Conservation (phyloP, 345 rosid genomes). For the Conringia planisiliqua region DNA sequence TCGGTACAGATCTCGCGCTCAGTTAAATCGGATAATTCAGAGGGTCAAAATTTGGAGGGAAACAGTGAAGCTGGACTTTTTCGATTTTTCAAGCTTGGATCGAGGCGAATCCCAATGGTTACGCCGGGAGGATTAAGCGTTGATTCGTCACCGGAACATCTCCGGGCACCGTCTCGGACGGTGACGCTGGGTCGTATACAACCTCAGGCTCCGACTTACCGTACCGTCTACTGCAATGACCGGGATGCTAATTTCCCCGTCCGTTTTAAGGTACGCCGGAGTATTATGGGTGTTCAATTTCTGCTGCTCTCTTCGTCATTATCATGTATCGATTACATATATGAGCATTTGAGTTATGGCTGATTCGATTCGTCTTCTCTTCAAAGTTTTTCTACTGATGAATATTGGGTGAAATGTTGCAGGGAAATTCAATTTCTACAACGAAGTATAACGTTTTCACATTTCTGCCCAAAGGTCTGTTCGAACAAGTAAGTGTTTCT, state of each 20-base stretch:
- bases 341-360: not conserved
- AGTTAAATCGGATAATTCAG: not conserved
- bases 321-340: not conserved
- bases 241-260: slow-evolving; percentile 76
- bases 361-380: not conserved
- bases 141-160: slow-evolving; percentile 33
- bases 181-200: slow-evolving; percentile 81
- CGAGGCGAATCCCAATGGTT: slow-evolving; percentile 16
- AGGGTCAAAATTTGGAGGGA: not conserved
- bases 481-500: slow-evolving; percentile 69
- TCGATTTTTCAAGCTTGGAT: not conserved
- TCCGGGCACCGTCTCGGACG: slow-evolving; percentile 46
- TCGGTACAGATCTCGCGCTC: slow-evolving; percentile 9
- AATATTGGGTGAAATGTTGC: slow-evolving; percentile 21
- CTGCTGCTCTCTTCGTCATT: too few species aligned
- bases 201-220: slow-evolving; percentile 85
- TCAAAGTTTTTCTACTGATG: not conserved
- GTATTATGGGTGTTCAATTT: not conserved
- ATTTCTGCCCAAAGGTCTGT: slow-evolving; percentile 88
- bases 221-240: slow-evolving; percentile 86
- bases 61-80: not conserved
- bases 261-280: slow-evolving; percentile 57
- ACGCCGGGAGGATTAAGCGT: slow-evolving; percentile 47
- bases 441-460: slow-evolving; percentile 88
- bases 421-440: slow-evolving; percentile 85